Conservation (phyloP, 192 early-diverging fungal species). For the Umbelopsis ramanniana region DNA sequence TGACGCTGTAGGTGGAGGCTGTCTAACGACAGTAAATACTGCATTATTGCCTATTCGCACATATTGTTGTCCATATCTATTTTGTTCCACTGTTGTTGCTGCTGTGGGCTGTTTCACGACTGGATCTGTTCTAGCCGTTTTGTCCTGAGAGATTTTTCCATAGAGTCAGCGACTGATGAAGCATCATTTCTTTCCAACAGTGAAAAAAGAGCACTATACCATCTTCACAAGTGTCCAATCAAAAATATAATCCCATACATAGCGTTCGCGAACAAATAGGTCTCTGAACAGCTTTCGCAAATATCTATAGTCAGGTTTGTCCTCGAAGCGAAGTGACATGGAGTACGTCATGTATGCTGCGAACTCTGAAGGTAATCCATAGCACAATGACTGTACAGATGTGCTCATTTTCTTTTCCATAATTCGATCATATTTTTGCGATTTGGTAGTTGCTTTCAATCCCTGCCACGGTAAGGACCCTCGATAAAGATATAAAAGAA, state of each 20-base stretch:
- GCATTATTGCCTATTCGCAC: slow-evolving; percentile 11
- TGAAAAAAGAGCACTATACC: slow-evolving; percentile 30
- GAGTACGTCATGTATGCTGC: slow-evolving; percentile 86
- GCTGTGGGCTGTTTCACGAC: neutral
- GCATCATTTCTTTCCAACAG: neutral
- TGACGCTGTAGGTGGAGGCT: neutral
- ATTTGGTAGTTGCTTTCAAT: slow-evolving; percentile 85
- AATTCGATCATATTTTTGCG: slow-evolving; percentile 94
- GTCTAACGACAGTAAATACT: slow-evolving; percentile 2
- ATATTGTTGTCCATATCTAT: neutral
- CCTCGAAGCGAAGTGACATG: slow-evolving; percentile 84
- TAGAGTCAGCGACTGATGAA: neutral
- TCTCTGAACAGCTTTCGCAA: slow-evolving; percentile 85
- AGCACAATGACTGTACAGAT: slow-evolving; percentile 78
- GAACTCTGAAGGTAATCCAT: slow-evolving; percentile 84
- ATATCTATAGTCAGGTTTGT: slow-evolving; percentile 91
- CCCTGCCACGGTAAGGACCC: slow-evolving; percentile 94
- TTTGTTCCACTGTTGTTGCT: neutral
- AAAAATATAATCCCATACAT: slow-evolving; percentile 87
- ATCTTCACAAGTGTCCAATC: slow-evolving; percentile 84
- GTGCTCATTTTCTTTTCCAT: slow-evolving; percentile 94
- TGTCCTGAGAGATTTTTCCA: neutral
- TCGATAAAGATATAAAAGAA: slow-evolving; percentile 90
- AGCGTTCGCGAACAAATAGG: slow-evolving; percentile 80
- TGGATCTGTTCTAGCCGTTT: neutral